Base-by-base conservation (phyloP, 1,284 basidiomycete species). In the Boletus mariae region DNA sequence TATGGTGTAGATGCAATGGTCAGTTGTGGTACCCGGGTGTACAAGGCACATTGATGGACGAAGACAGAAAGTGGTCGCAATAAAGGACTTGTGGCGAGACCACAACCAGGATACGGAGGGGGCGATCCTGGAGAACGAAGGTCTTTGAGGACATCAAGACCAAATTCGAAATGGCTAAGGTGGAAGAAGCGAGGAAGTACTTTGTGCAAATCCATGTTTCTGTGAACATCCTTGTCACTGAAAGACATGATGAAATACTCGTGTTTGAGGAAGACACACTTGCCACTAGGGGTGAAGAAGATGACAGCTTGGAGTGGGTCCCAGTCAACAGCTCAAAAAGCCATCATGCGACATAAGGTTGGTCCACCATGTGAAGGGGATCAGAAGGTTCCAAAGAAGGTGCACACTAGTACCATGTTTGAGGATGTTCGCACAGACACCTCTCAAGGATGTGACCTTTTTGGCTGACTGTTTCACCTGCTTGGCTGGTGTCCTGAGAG, bases 341-440 rank as follows among this genome's bases (percentile, higher is more conserved):
- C 28, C 0, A 4, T 15, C 1, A 8, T 5, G 12, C 3, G 23
- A 26, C 26, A 13, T 15, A 42, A 13, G 40, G 23, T 42, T 26
- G 25, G 25, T 8, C 20, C 10, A 26, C 25, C 8, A 29, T 29
- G 29, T 29, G 29, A 26, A 26, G 4, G 6, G 2, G 23, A 42
- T 42, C 3, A 42, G 5, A 13, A 5, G 11, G 7, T 38, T 6
- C 44, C 45, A 8, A 4, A 17, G 1, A 56, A 17, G 29, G 1
- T 46, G 10, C 57, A 59, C 5, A 11, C 37, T 38, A 45, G 43
- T 34, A 58, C 32, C 9, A 42, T 59, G 6, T 58, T 60, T 12
- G 0, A 17, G 2, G 52, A 60, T 17, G 48, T 59, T 1, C 45
- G 52, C 20, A 2, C 20, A 20, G 1, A 5, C 2, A 0, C 1